Conservation (phyloP, 2,329 filamentous ascomycete species). For the Cryphonectria nitschkei region DNA sequence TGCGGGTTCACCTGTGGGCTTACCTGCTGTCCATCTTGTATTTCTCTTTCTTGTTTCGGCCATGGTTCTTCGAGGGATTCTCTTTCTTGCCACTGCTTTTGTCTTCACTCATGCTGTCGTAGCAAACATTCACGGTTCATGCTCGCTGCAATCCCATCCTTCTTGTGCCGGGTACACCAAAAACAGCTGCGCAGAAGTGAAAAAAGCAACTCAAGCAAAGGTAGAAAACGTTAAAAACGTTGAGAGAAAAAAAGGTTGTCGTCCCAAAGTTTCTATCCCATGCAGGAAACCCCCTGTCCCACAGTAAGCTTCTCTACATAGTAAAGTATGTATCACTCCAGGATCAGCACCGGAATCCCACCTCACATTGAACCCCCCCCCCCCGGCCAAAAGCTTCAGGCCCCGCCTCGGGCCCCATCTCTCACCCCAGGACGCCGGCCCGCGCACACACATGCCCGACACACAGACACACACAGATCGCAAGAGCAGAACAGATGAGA, state of each 20-base stretch:
- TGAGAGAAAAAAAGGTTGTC: not conserved
- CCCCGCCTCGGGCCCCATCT: too few relatives aligned
- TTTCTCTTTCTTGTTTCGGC: too few relatives aligned
- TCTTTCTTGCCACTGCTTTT: not conserved
- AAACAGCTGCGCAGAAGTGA: not conserved
- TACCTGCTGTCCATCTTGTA: too few relatives aligned
- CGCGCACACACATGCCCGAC: too few relatives aligned
- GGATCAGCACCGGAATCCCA: not conserved
- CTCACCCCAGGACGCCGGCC: too few relatives aligned
- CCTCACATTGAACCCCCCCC: not conserved
- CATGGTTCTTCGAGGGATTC: not conserved
- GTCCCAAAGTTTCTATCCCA: not conserved
- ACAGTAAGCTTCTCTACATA: not conserved
- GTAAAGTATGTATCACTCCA: not conserved
- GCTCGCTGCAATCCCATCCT: not conserved
- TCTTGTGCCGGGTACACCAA: not conserved
- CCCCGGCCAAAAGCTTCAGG: too few relatives aligned
- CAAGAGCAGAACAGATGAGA: not conserved
- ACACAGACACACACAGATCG: not conserved
- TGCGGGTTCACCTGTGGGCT: too few relatives aligned
- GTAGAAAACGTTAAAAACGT: not conserved
- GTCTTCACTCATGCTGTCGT: not conserved
- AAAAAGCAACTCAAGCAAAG: not conserved
- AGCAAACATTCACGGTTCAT: not conserved
- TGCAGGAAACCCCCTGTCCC: not conserved